Evolutionary conservation across 2,329 filamentous ascomycete genomes (phyloP), one percentile per base, ranked within the genome.

Genomic region (Pseudogymnoascus sp.): DNA sequence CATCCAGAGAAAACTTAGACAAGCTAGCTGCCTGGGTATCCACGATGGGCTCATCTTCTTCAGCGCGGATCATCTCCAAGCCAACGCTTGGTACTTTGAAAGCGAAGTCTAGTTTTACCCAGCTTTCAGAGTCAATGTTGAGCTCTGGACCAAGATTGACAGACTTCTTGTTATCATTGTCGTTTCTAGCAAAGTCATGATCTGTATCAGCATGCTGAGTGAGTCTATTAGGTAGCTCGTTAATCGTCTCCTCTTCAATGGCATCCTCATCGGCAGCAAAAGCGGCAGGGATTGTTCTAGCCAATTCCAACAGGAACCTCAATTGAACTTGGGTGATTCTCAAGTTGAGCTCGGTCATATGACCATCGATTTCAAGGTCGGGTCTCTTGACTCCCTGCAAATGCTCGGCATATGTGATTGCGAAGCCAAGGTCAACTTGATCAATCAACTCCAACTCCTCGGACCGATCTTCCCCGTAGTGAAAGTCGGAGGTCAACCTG

Each of bases 381-480:
- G 95, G 95, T 40, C 93, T 84, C 71, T 95, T 87, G 62, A 83
- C 80, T 13, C 89, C 89, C 33, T 84, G 75, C 69, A 85, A 87
- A 73, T 99, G 95, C 72, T 97, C 93, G 0, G 93, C 85, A 75
- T 97, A 93, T 2, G 89, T 96, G 67, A 99, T 87, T 65, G 90
- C 90, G 77, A 99, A 97, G 59, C 90, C 90, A 23, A 99, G 79
- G 73, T 99, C 95, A 11, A 99, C 92, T 69, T 97, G 92, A 71
- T 99, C 93, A 69, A 99, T 96, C 79, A 99, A 89, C 73, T 99
- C 91, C 7, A 99, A 80, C 73, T 96, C 92, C 74, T 99, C 95
- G 0, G 85, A 85, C 64, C 83, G 77, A 35, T 86, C 84, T 2
- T 87, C 81, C 0, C 84, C 76, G 70, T 96, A 97, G 73, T 96